Evolutionary conservation across 495 filamentous ascomycete species (phyloP).

Genomic region (Choiromyces venosus): DNA sequence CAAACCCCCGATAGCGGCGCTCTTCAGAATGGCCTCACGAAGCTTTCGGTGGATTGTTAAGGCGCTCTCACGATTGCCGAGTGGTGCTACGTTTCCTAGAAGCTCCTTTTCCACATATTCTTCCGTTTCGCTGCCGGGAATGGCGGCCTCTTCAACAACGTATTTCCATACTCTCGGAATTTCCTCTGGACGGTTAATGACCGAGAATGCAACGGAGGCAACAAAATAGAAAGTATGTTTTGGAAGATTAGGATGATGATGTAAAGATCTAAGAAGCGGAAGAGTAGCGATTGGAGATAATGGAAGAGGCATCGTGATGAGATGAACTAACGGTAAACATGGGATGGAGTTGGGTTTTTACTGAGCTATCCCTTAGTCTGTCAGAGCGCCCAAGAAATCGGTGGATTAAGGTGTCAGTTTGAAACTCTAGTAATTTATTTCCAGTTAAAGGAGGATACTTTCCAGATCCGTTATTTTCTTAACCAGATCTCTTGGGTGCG

Average conservation of each 20-base stretch:
- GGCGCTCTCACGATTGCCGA: slow-evolving; percentile 25
- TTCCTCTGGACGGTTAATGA: slow-evolving; percentile 53
- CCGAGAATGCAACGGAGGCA: slow-evolving; percentile 49
- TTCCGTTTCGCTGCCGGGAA: slow-evolving; percentile 30
- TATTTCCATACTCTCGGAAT: slow-evolving; percentile 49
- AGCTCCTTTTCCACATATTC: slow-evolving; percentile 43
- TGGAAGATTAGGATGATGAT: slow-evolving; percentile 48
- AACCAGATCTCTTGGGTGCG: no score
- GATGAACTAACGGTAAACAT: neutral
- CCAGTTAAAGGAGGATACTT: no score
- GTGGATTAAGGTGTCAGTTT: no score
- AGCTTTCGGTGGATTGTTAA: slow-evolving; percentile 49
- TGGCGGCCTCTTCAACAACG: slow-evolving; percentile 44
- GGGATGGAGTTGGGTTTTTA: neutral
- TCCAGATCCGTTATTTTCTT: no score
- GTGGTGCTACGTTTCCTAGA: neutral
- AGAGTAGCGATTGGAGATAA: slow-evolving; percentile 39
- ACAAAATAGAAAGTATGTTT: slow-evolving; percentile 52
- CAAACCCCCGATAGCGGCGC: slow-evolving; percentile 50
- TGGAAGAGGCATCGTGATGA: neutral
- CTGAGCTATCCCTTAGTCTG: no score
- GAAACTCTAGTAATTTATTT: no score
- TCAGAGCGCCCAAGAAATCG: no score
- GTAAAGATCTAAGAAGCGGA: slow-evolving; percentile 48
- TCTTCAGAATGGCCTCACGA: slow-evolving; percentile 54